Conservation (phyloP, 179 eudicot species). For the Beta macrorhiza region DNA sequence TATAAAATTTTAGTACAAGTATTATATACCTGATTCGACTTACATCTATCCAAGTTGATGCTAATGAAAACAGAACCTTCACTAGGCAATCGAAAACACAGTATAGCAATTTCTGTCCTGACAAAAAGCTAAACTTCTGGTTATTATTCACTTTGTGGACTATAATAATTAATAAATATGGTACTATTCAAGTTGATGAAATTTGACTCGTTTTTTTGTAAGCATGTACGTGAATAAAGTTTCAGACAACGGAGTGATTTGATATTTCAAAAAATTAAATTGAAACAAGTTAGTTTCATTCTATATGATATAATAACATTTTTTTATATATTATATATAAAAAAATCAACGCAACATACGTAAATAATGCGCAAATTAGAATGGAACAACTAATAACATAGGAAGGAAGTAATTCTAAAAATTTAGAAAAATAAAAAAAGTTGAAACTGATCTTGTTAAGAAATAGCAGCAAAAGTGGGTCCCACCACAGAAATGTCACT, state of each 20-base stretch:
- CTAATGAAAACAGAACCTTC: conserved; percentile 22
- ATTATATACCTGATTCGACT: conserved; percentile 29
- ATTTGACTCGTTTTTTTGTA: too few relatives aligned
- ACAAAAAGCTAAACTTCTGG: neutral
- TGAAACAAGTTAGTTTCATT: too few relatives aligned
- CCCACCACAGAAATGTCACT: conserved; percentile 34
- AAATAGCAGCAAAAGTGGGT: conserved; percentile 20
- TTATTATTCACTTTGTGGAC: neutral
- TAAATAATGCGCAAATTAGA: too few relatives aligned
- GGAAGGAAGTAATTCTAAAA: too few relatives aligned
- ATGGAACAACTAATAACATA: too few relatives aligned
- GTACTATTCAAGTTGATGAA: too few relatives aligned
- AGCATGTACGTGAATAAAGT: too few relatives aligned
- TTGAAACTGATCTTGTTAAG: conserved; percentile 13
- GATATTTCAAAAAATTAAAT: too few relatives aligned
- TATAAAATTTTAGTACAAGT: conserved; percentile 13
- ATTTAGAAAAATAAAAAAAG: neutral
- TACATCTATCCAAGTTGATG: conserved; percentile 29
- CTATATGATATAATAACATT: too few relatives aligned
- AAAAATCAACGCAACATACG: too few relatives aligned
- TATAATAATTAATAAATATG: neutral
- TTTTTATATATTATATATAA: too few relatives aligned
- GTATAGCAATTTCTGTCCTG: neutral
- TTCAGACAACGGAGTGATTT: too few relatives aligned
- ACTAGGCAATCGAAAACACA: conserved; percentile 19